Evolutionary conservation across 2,329 filamentous ascomycete species (phyloP).

Genomic region (Fonsecaea monophora): DNA sequence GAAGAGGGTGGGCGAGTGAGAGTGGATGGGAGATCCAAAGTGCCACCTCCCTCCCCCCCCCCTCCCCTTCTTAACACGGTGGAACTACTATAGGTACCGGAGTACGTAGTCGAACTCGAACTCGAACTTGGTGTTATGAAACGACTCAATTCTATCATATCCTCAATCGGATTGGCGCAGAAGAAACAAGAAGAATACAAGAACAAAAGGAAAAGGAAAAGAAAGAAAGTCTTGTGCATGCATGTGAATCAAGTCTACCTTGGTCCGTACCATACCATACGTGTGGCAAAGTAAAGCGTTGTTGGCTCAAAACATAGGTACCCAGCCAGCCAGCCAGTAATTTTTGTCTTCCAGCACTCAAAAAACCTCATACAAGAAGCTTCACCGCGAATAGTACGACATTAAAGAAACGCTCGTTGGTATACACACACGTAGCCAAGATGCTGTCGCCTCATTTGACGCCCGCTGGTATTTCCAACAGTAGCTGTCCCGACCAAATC

Average conservation of each 20-base stretch:
- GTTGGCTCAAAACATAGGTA: too few species aligned
- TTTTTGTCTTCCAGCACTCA: constrained; percentile 1
- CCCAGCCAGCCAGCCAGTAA: not conserved
- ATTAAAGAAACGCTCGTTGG: not conserved
- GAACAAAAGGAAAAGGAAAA: not conserved
- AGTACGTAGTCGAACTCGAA: too few species aligned
- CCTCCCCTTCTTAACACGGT: too few species aligned
- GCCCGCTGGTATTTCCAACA: not conserved
- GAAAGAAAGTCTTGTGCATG: too few species aligned
- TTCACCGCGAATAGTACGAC: not conserved
- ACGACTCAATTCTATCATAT: too few species aligned
- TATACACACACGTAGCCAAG: not conserved
- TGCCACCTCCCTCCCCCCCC: too few species aligned
- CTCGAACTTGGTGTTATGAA: too few species aligned
- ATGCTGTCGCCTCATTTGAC: not conserved
- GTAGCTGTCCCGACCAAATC: not conserved
- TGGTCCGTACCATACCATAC: not conserved
- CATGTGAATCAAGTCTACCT: not conserved
- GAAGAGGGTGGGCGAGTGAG: too few species aligned
- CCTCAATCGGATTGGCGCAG: too few species aligned
- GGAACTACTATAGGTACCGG: too few species aligned
- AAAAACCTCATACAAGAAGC: not conserved
- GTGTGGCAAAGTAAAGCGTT: not conserved
- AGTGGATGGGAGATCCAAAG: too few species aligned
- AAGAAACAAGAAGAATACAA: too few species aligned